Evolutionary conservation across 2,329 filamentous ascomycete genomes (phyloP).

Genomic region (Monilinia polystroma): DNA sequence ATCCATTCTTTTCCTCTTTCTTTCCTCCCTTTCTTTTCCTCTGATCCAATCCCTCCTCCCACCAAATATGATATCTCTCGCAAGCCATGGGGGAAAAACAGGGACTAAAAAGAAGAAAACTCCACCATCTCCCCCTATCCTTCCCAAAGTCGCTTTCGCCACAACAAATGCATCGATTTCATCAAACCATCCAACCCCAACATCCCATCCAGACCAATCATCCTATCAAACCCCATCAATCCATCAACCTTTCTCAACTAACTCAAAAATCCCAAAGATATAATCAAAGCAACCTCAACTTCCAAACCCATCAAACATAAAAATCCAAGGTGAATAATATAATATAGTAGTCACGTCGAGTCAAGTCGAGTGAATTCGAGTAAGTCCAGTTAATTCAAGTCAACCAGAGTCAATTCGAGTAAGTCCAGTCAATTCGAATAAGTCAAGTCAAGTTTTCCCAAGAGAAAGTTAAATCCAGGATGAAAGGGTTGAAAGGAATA

Average conservation of each 20-base stretch:
- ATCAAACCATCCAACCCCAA: background rate
- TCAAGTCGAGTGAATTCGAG: too few relatives aligned
- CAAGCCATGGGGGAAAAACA: slow-evolving; percentile 3
- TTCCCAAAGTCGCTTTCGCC: background rate
- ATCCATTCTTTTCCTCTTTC: background rate
- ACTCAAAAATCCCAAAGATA: slow-evolving; percentile 3
- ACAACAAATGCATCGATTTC: background rate
- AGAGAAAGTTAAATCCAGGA: slow-evolving; percentile 5
- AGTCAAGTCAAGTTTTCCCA: slow-evolving; percentile 7
- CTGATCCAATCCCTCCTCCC: slow-evolving; percentile 2
- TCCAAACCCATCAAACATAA: slow-evolving; percentile 7
- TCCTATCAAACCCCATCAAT: background rate
- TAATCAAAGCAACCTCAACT: slow-evolving; percentile 16
- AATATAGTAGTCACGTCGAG: slow-evolving; percentile 2
- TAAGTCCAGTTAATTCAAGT: background rate
- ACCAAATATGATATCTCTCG: slow-evolving; percentile 8
- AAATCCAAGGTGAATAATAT: slow-evolving; percentile 17
- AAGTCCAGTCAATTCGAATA: background rate
- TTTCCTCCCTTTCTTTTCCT: background rate
- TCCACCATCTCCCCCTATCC: background rate
- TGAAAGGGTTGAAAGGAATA: background rate
- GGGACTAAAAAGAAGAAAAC: background rate
- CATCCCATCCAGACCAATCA: slow-evolving; percentile 5
- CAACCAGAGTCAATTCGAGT: too few relatives aligned
- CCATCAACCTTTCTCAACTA: background rate